A percentile compares a stretch with the other conserved stretches of the same genome.
phyloP scores from a whole-genome alignment of 179 eudicot genomes.

The Beta corolliflora region DNA sequence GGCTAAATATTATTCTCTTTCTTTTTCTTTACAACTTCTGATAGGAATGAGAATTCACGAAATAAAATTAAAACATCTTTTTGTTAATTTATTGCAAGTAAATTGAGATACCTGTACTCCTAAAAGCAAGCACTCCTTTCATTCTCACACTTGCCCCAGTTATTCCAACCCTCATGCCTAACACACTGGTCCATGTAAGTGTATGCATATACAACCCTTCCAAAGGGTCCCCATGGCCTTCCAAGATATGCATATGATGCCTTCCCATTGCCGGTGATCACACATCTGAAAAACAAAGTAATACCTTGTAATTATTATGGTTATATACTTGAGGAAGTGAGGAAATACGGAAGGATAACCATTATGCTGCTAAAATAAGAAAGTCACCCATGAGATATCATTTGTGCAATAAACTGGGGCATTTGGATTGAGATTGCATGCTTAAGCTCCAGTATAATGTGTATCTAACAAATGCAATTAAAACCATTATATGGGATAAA shows the following conservation, averaged over 20 bases:
- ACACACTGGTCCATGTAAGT: slow-evolving; percentile 80
- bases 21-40: too few species aligned
- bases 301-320: neutral
- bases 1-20: too few species aligned
- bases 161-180: slow-evolving; percentile 79
- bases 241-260: slow-evolving; percentile 73
- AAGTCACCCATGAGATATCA: neutral
- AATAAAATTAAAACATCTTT: too few species aligned
- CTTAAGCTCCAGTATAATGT: neutral
- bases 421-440: neutral
- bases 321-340: neutral
- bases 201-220: slow-evolving; percentile 80
- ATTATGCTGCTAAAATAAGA: neutral
- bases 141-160: slow-evolving; percentile 92
- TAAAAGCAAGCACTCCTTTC: slow-evolving; percentile 98
- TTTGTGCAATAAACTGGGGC: neutral
- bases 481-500: too few species aligned
- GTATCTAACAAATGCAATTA: too few species aligned
- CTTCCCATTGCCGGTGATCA: slow-evolving; percentile 84
- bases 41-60: too few species aligned
- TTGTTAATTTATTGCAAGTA: neutral
- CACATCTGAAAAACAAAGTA: slow-evolving; percentile 58
- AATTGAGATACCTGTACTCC: slow-evolving; percentile 69
- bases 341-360: neutral
- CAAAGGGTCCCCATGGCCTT: slow-evolving; percentile 98